A percentile compares a stretch with the other conserved stretches of the same genome.
Conservation (phyloP, 805 yeast species). For the Candida quercuum region DNA sequence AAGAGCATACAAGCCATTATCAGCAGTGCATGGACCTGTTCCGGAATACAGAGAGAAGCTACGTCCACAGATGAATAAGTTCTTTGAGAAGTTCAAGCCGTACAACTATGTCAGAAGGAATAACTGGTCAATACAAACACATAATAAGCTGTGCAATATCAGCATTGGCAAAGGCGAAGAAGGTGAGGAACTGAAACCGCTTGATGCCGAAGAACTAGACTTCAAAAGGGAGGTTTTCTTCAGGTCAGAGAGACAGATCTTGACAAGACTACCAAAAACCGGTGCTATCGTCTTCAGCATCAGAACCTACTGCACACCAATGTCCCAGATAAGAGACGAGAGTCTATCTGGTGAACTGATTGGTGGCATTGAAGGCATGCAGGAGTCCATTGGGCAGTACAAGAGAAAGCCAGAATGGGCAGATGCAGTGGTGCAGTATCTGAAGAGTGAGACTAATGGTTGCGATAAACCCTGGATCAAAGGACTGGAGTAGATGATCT, state of each 20-base stretch:
- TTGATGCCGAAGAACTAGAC: conserved; percentile 28
- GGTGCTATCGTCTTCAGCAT: conserved; percentile 44
- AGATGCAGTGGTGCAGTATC: conserved; percentile 45
- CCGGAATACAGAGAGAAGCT: conserved; percentile 58
- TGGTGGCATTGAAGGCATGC: conserved; percentile 61
- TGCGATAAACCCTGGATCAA: conserved; percentile 15
- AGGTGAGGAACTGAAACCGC: conserved; percentile 24
- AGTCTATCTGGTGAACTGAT: conserved; percentile 45
- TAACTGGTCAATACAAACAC: conserved; percentile 70
- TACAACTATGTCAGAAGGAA: conserved; percentile 54
- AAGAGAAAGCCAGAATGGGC: conserved; percentile 69
- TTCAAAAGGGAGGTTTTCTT: conserved; percentile 43
- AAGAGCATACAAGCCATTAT: conserved; percentile 47
- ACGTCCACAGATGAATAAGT: conserved; percentile 59
- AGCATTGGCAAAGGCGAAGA: conserved; percentile 34
- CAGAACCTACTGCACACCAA: conserved; percentile 53
- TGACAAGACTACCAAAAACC: conserved; percentile 46
- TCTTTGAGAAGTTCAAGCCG: conserved; percentile 50
- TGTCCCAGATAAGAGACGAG: conserved; percentile 40
- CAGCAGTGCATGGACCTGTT: conserved; percentile 64
- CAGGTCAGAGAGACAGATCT: conserved; percentile 55
- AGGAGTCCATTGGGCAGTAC: conserved; percentile 52
- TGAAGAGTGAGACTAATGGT: conserved; percentile 35
- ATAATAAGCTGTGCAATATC: conserved; percentile 42
- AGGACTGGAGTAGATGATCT: conserved; percentile 7